phyloP scores from a whole-genome alignment of 306 rosid species.

The Cicer cuneatum region DNA sequence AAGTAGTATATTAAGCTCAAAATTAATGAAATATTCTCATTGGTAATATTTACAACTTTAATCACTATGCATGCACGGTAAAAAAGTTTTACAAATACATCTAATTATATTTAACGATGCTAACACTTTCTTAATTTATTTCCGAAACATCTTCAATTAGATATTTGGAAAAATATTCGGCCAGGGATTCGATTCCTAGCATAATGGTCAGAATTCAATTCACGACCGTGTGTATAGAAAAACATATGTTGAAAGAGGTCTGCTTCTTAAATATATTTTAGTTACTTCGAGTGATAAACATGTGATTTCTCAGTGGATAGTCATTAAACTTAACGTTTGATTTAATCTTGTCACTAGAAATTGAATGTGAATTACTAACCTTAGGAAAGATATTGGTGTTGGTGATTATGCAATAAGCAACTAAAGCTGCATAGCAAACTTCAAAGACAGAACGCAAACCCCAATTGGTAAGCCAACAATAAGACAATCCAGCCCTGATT shows the following conservation, averaged over 20 bases:
- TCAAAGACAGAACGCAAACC: conserved; percentile 50
- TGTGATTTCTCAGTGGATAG: too few relatives aligned
- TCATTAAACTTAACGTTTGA: not conserved
- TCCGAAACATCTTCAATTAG: too few relatives aligned
- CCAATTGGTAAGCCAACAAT: conserved; percentile 54
- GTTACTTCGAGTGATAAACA: too few relatives aligned
- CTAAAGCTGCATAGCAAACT: conserved; percentile 60
- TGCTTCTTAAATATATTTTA: too few relatives aligned
- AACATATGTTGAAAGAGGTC: too few relatives aligned
- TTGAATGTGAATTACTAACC: conserved; percentile 51
- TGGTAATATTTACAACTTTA: too few relatives aligned
- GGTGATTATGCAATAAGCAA: conserved; percentile 66
- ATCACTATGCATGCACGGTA: too few relatives aligned
- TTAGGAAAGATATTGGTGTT: conserved; percentile 67
- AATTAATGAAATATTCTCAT: not conserved
- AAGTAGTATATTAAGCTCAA: not conserved
- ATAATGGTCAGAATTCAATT: too few relatives aligned
- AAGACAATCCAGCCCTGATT: conserved; percentile 55
- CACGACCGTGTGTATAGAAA: too few relatives aligned
- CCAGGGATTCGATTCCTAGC: too few relatives aligned
- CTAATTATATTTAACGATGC: too few relatives aligned
- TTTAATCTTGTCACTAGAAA: not conserved
- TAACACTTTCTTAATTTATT: not conserved
- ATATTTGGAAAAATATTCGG: too few relatives aligned
- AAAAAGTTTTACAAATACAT: not conserved